These are phyloP conservation scores for Paragyromitra xinjiangensis DNA, from an alignment of 495 filamentous ascomycete genomes.

Conservation along the genomic window DNA sequence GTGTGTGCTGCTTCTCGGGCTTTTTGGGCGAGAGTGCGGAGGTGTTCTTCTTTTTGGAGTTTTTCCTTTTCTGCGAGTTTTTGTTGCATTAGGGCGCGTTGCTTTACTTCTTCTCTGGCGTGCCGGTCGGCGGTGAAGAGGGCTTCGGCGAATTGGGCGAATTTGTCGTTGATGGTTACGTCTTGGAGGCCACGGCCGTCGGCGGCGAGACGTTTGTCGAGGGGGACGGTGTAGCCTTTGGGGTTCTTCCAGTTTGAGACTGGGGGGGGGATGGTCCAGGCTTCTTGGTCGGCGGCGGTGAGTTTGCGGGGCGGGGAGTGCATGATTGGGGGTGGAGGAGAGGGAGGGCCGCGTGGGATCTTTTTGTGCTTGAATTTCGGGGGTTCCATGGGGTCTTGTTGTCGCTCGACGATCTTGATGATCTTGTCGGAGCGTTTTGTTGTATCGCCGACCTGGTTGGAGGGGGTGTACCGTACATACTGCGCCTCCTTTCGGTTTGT, in stretches of 20 bases:
- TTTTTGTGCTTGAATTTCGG: slow-evolving; percentile 99
- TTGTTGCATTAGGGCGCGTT: slow-evolving; percentile 94
- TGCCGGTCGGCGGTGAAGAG: slow-evolving; percentile 93
- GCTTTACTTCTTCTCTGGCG: slow-evolving; percentile 92
- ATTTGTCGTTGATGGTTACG: slow-evolving; percentile 98
- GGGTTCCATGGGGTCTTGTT: slow-evolving; percentile 96
- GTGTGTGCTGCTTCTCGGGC: slow-evolving; percentile 79
- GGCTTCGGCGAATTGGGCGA: slow-evolving; percentile 94
- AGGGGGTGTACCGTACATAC: slow-evolving; percentile 93
- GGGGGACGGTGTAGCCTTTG: slow-evolving; percentile 94
- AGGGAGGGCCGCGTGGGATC: slow-evolving; percentile 92
- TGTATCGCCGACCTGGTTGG: slow-evolving; percentile 95
- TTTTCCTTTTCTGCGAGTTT: slow-evolving; percentile 97
- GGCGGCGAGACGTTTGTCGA: slow-evolving; percentile 96
- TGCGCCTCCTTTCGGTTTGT: slow-evolving; percentile 82
- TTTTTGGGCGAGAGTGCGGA: slow-evolving; percentile 88
- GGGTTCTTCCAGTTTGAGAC: slow-evolving; percentile 99
- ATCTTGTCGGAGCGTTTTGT: slow-evolving; percentile 90
- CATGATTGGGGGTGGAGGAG: slow-evolving; percentile 91
- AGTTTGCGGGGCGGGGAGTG: slow-evolving; percentile 94
- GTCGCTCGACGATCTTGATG: slow-evolving; percentile 96
- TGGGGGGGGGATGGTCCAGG: slow-evolving; percentile 93
- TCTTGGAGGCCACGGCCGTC: slow-evolving; percentile 93
- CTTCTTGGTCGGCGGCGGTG: slow-evolving; percentile 96
- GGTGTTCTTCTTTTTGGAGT: slow-evolving; percentile 87